Evolutionary conservation across 352 stramenopile genomes (phyloP).

Genomic region (Globisporangium canariense): DNA sequence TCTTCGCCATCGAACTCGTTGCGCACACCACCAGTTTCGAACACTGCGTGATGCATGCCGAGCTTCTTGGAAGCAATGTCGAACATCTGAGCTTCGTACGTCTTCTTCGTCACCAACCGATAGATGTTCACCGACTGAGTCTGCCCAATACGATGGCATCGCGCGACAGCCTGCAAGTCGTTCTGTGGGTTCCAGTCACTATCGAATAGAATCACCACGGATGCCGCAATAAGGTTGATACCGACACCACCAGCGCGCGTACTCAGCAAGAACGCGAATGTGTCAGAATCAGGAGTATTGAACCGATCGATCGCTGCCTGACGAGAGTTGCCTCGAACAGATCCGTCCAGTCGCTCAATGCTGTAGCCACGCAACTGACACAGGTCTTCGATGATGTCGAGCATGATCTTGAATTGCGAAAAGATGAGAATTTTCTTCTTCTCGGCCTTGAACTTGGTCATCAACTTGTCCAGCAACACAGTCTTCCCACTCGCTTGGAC

Average conservation of each 20-base stretch:
- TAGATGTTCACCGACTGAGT: slow-evolving; percentile 99
- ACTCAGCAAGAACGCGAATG: slow-evolving; percentile 96
- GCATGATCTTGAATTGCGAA: slow-evolving; percentile 99
- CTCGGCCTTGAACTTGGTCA: slow-evolving; percentile 96
- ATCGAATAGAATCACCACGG: slow-evolving; percentile 89
- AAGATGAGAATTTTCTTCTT: slow-evolving; percentile 99
- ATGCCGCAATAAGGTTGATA: slow-evolving; percentile 94
- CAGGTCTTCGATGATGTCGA: slow-evolving; percentile 94
- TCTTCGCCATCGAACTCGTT: slow-evolving; percentile 95
- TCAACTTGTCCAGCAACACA: slow-evolving; percentile 98
- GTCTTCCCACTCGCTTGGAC: slow-evolving; percentile 95
- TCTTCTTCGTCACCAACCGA: slow-evolving; percentile 98
- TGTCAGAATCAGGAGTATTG: slow-evolving; percentile 91
- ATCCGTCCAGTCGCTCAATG: slow-evolving; percentile 97
- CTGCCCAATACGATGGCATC: slow-evolving; percentile 99
- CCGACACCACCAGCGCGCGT: slow-evolving; percentile 97
- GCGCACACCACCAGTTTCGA: slow-evolving; percentile 91
- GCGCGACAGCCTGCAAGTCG: slow-evolving; percentile 96
- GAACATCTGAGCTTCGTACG: slow-evolving; percentile 99
- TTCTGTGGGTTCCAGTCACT: slow-evolving; percentile 99
- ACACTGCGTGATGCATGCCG: slow-evolving; percentile 97
- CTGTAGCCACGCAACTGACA: slow-evolving; percentile 76
- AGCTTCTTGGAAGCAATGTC: slow-evolving; percentile 98
- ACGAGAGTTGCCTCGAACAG: slow-evolving; percentile 94
- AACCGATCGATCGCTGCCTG: slow-evolving; percentile 99